Base-by-base conservation (phyloP, 2,329 filamentous ascomycete genomes). In the Scedosporium minutisporum region DNA sequence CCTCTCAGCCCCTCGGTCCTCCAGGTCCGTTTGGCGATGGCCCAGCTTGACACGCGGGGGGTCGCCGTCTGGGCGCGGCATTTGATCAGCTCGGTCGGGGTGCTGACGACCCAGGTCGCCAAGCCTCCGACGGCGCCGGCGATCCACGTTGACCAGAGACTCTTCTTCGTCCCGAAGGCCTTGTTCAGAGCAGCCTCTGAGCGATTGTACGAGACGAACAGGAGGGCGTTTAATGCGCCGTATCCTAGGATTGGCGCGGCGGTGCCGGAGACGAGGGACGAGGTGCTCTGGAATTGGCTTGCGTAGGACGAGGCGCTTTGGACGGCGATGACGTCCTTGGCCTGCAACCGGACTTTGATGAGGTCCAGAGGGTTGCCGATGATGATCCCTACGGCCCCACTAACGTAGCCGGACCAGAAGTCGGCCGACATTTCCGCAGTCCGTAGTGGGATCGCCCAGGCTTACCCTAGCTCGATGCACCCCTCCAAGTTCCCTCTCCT, bases 341-440 rank as follows among this genome's bases (percentile, higher is more conserved):
- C 88, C 80, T 97, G 93, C 2, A 96, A 78, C 48, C 87, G 88
- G 61, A 77, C 69, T 67, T 82, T 80, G 69, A 78, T 74, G 21
- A 92, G 76, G 71, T 93, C 89, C 4, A 97, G 80, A 3, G 92
- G 91, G 69, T 96, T 96, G 65, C 93, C 92, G 65, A 96, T 88
- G 58, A 96, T 77, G 69, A 97, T 97, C 57, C 91, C 90, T 58
- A 88, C 81, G 63, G 89, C 91, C 61, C 93, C 93, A 71, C 89
- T 93, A 65, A 95, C 77, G 74, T 96, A 97, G 70, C 93, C 92
- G 63, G 93, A 90, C 90, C 90, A 96, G 75, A 97, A 97, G 72
- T 96, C 93, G 68, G 91, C 85, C 60, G 90, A 90, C 90, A 95
- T 93, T 55, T n/a, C 62, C 16, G 46, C 14, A 16, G 25, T 58